Percentiles rank a stretch among this genome's conserved stretches.
These are phyloP conservation scores for Cicer yamashitae DNA, from an alignment of 306 rosid species.

Conservation along the genomic window DNA sequence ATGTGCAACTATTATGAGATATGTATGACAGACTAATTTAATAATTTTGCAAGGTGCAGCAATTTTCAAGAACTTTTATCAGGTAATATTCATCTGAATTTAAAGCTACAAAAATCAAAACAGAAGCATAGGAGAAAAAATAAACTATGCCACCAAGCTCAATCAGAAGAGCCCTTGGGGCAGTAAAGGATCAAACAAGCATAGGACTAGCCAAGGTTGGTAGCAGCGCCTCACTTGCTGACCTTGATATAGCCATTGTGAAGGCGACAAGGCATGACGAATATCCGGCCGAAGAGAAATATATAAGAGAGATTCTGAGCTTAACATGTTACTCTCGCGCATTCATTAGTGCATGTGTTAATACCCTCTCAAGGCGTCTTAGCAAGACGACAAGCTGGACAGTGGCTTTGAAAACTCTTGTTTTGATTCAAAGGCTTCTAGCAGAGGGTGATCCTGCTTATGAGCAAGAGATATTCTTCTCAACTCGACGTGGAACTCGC, in stretches of 20 bases:
- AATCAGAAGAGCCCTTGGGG: conserved; percentile 82
- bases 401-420: conserved; percentile 76
- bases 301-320: conserved; percentile 82
- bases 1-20: neutral
- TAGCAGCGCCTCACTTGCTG: conserved; percentile 81
- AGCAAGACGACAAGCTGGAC: conserved; percentile 86
- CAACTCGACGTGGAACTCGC: conserved; percentile 88
- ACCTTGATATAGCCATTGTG: conserved; percentile 91
- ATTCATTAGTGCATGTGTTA: conserved; percentile 70
- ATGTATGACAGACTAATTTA: neutral
- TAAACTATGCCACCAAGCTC: conserved; percentile 66
- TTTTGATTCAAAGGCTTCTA: conserved; percentile 72
- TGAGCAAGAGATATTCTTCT: conserved; percentile 92
- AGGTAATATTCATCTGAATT: conserved; percentile 16
- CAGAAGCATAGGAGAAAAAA: neutral
- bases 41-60: conserved; percentile 33
- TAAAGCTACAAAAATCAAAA: conserved; percentile 27
- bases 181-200: conserved; percentile 93
- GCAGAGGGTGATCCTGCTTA: conserved; percentile 93
- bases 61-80: conserved; percentile 26
- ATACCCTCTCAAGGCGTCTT: conserved; percentile 74
- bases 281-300: conserved; percentile 79
- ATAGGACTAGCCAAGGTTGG: conserved; percentile 91
- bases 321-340: conserved; percentile 83
- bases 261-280: conserved; percentile 90